Conservation (phyloP, 2,329 filamentous ascomycete genomes). For the Dactylellina parvicollis region DNA sequence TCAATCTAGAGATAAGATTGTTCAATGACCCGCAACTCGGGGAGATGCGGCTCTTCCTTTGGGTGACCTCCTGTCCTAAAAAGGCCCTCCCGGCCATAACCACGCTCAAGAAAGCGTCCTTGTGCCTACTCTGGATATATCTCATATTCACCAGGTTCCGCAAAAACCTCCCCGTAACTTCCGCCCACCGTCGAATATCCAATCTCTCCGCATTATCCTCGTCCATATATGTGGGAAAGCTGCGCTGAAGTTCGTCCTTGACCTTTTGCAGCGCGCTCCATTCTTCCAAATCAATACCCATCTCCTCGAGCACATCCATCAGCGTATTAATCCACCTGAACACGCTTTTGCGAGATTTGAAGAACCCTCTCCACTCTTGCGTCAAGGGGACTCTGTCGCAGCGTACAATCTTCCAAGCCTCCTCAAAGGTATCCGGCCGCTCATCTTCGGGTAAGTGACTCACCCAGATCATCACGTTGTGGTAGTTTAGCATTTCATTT, state of each 20-base stretch:
- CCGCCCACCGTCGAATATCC: no score
- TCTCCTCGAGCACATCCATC: neutral
- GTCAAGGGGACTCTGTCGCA: neutral
- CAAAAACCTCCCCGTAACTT: no score
- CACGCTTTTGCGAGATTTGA: neutral
- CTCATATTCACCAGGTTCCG: no score
- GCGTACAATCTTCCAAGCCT: neutral
- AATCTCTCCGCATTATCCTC: no score
- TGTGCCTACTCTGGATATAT: no score
- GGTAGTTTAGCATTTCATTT: neutral
- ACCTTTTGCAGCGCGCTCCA: neutral
- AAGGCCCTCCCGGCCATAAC: no score
- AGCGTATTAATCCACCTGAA: conserved; percentile 14
- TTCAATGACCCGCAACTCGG: no score
- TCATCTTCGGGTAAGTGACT: neutral
- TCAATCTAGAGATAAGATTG: no score
- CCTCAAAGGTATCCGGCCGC: no score
- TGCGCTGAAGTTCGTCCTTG: neutral
- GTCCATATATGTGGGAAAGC: neutral
- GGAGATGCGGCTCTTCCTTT: no score
- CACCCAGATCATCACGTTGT: neutral
- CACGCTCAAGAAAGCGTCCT: no score
- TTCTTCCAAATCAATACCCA: neutral
- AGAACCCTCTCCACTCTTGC: neutral
- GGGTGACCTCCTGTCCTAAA: no score